Evolutionary conservation across 1,139 yeast genomes (phyloP).

Genomic region (Magnusiomyces suaveolens): DNA sequence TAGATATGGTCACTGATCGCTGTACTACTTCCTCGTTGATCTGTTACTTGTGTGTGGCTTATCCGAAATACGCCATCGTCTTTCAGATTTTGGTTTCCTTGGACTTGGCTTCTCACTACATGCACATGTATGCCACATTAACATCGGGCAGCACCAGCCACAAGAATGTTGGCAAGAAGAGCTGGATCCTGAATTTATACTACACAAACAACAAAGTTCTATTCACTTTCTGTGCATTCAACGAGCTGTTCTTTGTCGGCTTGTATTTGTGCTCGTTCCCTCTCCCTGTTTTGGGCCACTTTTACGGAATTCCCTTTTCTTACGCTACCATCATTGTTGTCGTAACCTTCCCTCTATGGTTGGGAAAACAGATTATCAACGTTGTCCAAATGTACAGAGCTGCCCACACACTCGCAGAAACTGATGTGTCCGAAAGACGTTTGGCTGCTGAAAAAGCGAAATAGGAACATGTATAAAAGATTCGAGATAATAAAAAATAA

Average conservation of each 20-base stretch:
- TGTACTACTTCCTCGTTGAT: constrained; percentile 90
- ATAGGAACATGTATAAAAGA: too few species aligned
- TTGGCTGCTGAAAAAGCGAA: constrained; percentile 25
- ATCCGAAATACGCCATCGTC: constrained; percentile 54
- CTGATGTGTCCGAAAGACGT: constrained; percentile 55
- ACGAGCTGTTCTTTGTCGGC: constrained; percentile 88
- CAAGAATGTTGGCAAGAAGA: constrained; percentile 69
- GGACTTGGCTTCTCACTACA: constrained; percentile 91
- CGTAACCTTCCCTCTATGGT: constrained; percentile 75
- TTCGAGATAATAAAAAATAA: too few species aligned
- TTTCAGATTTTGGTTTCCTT: constrained; percentile 81
- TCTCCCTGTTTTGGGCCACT: constrained; percentile 35
- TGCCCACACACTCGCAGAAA: constrained; percentile 64
- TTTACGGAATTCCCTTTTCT: constrained; percentile 41
- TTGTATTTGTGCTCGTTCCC: constrained; percentile 66
- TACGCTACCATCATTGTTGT: constrained; percentile 58
- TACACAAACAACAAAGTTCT: constrained; percentile 77
- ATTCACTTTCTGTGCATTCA: constrained; percentile 82
- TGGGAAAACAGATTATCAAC: constrained; percentile 84
- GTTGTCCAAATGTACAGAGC: constrained; percentile 84
- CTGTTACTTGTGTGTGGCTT: constrained; percentile 72
- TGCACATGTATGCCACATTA: constrained; percentile 96
- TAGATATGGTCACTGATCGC: constrained; percentile 98
- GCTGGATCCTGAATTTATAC: constrained; percentile 68
- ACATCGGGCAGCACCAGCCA: constrained; percentile 73